A percentile compares a stretch with the other conserved stretches of the same genome.
These are phyloP conservation scores for Gnaphalium uliginosum DNA, from an alignment of 129 eudicot genomes.

Conservation along the genomic window DNA sequence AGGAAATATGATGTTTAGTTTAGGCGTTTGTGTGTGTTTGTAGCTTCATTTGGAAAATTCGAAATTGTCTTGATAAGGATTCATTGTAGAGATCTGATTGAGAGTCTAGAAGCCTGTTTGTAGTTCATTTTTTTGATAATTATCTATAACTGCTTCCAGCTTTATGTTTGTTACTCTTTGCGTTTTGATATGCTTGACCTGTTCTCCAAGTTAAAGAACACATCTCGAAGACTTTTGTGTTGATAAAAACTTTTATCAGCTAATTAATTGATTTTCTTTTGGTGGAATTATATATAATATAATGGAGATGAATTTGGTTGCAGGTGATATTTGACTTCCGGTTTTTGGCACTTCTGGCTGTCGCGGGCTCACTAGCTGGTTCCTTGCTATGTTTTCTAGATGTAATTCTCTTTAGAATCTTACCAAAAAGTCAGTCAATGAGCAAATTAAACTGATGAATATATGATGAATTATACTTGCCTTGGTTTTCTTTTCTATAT, in stretches of 20 bases:
- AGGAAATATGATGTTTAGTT: background rate
- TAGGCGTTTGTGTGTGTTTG: background rate
- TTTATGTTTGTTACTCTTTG: background rate
- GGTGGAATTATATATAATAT: no score
- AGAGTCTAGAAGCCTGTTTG: background rate
- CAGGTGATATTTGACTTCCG: constrained; percentile 91
- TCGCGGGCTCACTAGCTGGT: constrained; percentile 93
- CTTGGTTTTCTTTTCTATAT: background rate
- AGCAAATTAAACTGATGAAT: background rate
- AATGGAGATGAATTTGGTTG: background rate
- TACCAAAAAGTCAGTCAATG: background rate
- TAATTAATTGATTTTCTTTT: no score
- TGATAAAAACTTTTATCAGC: background rate
- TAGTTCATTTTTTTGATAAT: background rate
- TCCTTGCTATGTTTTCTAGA: constrained; percentile 89
- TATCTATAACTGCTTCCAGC: background rate
- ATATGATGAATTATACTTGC: background rate
- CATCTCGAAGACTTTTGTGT: background rate
- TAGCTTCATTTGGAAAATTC: background rate
- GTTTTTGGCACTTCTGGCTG: constrained; percentile 88
- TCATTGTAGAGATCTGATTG: background rate
- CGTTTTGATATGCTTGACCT: no score
- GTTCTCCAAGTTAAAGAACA: background rate
- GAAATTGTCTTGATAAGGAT: background rate
- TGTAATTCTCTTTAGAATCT: constrained; percentile 45